These are phyloP conservation scores for Cyamopsis tetragonoloba DNA, from an alignment of 306 rosid species.

Conservation along the genomic window DNA sequence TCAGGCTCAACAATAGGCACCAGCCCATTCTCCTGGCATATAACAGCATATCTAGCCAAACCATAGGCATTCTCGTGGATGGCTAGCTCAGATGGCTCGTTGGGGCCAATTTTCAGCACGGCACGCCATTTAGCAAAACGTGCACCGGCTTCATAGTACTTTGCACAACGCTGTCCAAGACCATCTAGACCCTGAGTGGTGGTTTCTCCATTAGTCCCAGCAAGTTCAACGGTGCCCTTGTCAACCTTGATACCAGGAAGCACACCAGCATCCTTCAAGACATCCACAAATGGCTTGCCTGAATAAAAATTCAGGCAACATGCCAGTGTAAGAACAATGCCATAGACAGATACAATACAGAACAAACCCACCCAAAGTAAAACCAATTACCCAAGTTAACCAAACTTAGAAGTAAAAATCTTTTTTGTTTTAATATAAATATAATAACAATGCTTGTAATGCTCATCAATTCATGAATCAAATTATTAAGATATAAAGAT, in stretches of 20 bases:
- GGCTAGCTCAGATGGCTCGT: slow-evolving; percentile 33
- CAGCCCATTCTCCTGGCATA: slow-evolving; percentile 43
- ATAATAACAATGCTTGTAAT: background rate
- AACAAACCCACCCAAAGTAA: background rate
- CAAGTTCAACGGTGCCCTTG: slow-evolving; percentile 39
- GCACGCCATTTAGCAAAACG: slow-evolving; percentile 46
- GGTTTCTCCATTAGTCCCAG: slow-evolving; percentile 37
- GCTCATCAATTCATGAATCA: background rate
- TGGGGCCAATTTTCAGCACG: slow-evolving; percentile 35
- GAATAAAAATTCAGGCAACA: background rate
- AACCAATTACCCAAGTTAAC: background rate
- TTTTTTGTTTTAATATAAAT: too few relatives aligned
- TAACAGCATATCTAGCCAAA: slow-evolving; percentile 38
- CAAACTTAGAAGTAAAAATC: background rate
- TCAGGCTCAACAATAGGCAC: slow-evolving; percentile 46
- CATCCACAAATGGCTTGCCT: slow-evolving; percentile 40
- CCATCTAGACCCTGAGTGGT: slow-evolving; percentile 47
- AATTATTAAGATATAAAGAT: background rate
- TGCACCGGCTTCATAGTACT: slow-evolving; percentile 41
- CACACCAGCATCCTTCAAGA: slow-evolving; percentile 40
- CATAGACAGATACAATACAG: background rate
- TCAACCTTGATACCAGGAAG: slow-evolving; percentile 48
- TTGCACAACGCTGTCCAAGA: slow-evolving; percentile 29
- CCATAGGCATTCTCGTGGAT: slow-evolving; percentile 38
- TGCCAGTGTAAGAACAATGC: background rate